Conservation (phyloP, 371 early-diverging fungal genomes). For the Dinochytrium kinnereticum region DNA sequence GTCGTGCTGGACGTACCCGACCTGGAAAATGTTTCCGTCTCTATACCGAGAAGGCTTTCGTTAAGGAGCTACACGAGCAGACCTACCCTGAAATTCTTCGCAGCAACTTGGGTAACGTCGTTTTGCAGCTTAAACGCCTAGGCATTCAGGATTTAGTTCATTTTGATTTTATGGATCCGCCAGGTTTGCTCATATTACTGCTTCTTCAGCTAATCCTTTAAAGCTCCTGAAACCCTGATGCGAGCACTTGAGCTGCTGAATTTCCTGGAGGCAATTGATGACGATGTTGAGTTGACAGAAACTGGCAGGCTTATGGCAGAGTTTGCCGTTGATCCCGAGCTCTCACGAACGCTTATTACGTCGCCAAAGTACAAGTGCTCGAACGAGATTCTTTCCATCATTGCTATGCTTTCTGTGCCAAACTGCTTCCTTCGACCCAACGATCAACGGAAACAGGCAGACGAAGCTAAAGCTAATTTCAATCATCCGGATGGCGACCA, state of each 20-base stretch:
- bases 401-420: constrained; percentile 90
- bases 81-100: constrained; percentile 91
- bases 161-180: constrained; percentile 95
- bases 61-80: constrained; percentile 80
- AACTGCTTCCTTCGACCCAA: constrained; percentile 89
- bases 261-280: constrained; percentile 87
- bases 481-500: constrained; percentile 89
- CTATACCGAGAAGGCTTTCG: constrained; percentile 87
- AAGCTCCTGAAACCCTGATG: constrained; percentile 87
- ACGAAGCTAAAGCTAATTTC: constrained; percentile 91
- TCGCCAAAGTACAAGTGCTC: constrained; percentile 86
- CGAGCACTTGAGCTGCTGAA: constrained; percentile 89
- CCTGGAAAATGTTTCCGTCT: constrained; percentile 95
- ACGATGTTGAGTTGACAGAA: constrained; percentile 84
- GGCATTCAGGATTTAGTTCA: constrained; percentile 90
- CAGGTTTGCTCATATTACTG: constrained; percentile 46
- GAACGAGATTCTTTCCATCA: constrained; percentile 91
- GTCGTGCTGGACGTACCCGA: constrained; percentile 89
- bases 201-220: not conserved
- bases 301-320: constrained; percentile 83
- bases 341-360: constrained; percentile 81
- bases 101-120: constrained; percentile 82
- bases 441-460: constrained; percentile 84
- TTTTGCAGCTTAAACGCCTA: constrained; percentile 85
- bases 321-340: constrained; percentile 92